Evolutionary conservation across 1,284 basidiomycete species (phyloP), one percentile per base, ranked within the genome.

Genomic region (Vanrija sp.): DNA sequence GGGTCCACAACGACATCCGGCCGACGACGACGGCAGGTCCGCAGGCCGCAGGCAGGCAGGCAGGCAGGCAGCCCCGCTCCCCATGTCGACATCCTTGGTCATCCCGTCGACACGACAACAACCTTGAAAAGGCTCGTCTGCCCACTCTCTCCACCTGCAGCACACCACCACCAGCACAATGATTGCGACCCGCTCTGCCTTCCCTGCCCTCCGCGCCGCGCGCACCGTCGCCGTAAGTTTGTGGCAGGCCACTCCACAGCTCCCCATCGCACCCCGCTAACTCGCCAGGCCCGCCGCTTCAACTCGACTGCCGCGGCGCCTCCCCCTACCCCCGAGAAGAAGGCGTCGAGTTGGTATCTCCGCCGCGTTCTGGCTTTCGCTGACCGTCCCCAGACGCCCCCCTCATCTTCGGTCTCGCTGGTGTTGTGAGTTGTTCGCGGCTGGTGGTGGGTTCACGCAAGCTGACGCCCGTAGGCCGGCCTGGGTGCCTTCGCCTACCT

Each of bases 401-500:
- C 23, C 49, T 74, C 18, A 34, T 66, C 23, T 46, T 69, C n/a
- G 71, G 64, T 46, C 59, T 61, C 34, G 67, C 65, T 26, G 74
- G 67, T 63, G 60, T 64, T 29, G 70, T 71, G 45, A 53, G 69
- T 62, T 19, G 16, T 5, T 42, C 9, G 8, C 7, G 16, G n/a
- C 9, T 18, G 12, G 5, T 3, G 28, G 15, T 23, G 23, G 12
- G 26, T 16, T 9, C 3, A 12, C 6, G 16, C 28, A 18, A 6
- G 25, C 43, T 47, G n/a, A 47, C 34, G 45, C n/a, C 34, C 23
- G 29, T 28, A 59, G 59, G 57, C 48, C n/a, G 75, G 71, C 51
- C 60, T 74, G 46, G 71, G 66, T 38, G 65, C 64, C 18, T 72
- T 71, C 50, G 68, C 68, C 21, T 74, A 74, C 58, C 62, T 74